A percentile compares a stretch with the other conserved stretches of the same genome.
phyloP scores from a whole-genome alignment of 805 yeast genomes.

The Metschnikowia amazonensis region DNA sequence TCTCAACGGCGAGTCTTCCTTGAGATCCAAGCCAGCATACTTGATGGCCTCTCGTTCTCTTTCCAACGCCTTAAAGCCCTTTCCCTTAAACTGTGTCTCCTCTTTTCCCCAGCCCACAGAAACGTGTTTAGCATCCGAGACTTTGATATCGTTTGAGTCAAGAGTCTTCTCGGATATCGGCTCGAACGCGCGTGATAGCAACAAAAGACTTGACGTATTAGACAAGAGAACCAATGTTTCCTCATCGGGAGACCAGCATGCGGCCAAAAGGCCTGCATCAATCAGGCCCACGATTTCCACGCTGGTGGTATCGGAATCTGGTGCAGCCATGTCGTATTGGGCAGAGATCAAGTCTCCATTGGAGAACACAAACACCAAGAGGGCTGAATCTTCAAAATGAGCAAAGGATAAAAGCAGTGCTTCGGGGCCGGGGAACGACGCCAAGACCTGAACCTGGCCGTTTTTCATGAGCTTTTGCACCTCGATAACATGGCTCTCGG shows the following conservation, averaged over 20 bases:
- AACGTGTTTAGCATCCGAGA: constrained; percentile 69
- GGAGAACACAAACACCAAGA: constrained; percentile 60
- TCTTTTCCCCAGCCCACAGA: constrained; percentile 98
- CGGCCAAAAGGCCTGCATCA: constrained; percentile 68
- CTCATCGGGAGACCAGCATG: constrained; percentile 89
- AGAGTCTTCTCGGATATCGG: constrained; percentile 66
- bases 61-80: constrained; percentile 79
- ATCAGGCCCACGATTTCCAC: constrained; percentile 80
- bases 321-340: constrained; percentile 54
- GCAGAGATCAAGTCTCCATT: constrained; percentile 77
- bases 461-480: constrained; percentile 71
- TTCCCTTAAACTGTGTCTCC: constrained; percentile 95
- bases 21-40: constrained; percentile 66
- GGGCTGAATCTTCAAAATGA: constrained; percentile 68
- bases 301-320: constrained; percentile 41
- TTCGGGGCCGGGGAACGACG: constrained; percentile 52
- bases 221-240: constrained; percentile 76
- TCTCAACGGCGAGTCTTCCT: constrained; percentile 52
- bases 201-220: constrained; percentile 51
- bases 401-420: constrained; percentile 47
- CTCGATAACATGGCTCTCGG: constrained; percentile 56
- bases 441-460: constrained; percentile 56
- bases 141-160: constrained; percentile 55
- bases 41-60: constrained; percentile 52
- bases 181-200: constrained; percentile 75